Conservation (phyloP, 2,329 filamentous ascomycete species). For the Fulvia fulva region DNA sequence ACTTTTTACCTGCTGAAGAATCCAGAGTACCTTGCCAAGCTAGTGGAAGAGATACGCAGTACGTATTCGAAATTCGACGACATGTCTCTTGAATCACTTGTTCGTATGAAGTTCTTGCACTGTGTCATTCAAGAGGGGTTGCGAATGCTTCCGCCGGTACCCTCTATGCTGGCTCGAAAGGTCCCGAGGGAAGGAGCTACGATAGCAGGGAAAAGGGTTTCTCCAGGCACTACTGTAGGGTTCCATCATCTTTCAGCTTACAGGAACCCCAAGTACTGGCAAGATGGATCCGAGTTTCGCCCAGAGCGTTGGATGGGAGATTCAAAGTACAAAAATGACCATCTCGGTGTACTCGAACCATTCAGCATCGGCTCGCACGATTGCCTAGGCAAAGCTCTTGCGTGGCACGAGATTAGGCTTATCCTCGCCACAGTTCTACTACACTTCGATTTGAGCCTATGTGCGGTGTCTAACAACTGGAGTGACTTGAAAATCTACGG, state of each 20-base stretch:
- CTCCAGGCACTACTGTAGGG: slow-evolving; percentile 11
- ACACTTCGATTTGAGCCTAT: slow-evolving; percentile 3
- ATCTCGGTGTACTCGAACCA: slow-evolving; percentile 21
- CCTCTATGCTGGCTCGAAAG: slow-evolving; percentile 24
- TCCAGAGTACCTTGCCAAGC: slow-evolving; percentile 25
- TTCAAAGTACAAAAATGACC: slow-evolving; percentile 26
- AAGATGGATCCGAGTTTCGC: slow-evolving; percentile 22
- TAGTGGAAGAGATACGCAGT: slow-evolving; percentile 35
- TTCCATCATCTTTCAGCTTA: slow-evolving; percentile 21
- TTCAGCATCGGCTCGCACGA: background rate
- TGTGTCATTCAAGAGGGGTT: slow-evolving; percentile 36
- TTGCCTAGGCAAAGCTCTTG: slow-evolving; percentile 21
- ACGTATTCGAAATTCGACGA: slow-evolving; percentile 29
- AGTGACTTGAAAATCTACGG: slow-evolving; percentile 20
- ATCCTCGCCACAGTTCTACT: slow-evolving; percentile 13
- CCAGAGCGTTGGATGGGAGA: slow-evolving; percentile 32
- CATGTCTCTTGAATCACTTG: slow-evolving; percentile 30
- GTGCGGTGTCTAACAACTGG: slow-evolving; percentile 3
- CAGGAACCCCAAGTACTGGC: slow-evolving; percentile 11
- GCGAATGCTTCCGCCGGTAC: slow-evolving; percentile 35
- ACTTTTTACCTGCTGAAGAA: slow-evolving; percentile 32
- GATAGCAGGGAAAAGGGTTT: slow-evolving; percentile 18
- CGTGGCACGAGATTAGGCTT: slow-evolving; percentile 36
- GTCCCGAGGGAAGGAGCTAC: slow-evolving; percentile 20
- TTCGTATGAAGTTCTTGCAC: slow-evolving; percentile 34